Evolutionary conservation across 192 early-diverging fungal genomes (phyloP), one percentile per base, ranked within the genome.

Genomic region (Coemansia sp.): DNA sequence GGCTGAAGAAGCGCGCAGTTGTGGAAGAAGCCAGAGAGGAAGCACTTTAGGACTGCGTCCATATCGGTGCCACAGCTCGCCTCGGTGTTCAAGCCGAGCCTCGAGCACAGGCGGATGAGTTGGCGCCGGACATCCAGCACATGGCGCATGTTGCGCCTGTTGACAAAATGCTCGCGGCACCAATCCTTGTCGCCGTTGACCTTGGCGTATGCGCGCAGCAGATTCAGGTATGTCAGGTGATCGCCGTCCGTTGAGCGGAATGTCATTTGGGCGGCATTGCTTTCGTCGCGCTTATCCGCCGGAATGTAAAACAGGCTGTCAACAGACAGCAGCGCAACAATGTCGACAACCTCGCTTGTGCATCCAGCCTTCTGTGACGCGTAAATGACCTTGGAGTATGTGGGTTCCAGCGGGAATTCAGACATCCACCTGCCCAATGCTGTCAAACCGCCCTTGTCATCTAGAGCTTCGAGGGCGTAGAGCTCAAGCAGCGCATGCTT

Each of bases 131-230:
- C 93, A 70, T 96, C 92, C 87, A 93, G 68, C 5, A 92, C 93
- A 70, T 95, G 90, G 53, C 91, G 90, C 78, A 98, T 85, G 62
- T 92, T 90, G 33, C 97, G 81, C 8, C 77, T 84, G 72, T 94
- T 96, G 56, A 99, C 88, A 84, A 94, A 99, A 72, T 99, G 92
- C 51, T 95, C 90, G 36, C 84, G 72, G 76, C 95, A 99, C 97
- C 97, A 99, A 24, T 86, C 86, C 4, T 76, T 64, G 64, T 97
- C 91, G 14, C 93, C 94, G 21, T 93, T 85, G 6, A 91, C 92
- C 26, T 87, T 85, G 66, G 84, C 80, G 71, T 92, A 98, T 6
- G 87, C 91, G 16, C 88, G 84, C 41, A 94, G 69, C 3, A 95
- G 91, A 67, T 96, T 97, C 48, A 97, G 72, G 12, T 92, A 86